These are phyloP conservation scores for Malassezia brasiliensis DNA, from an alignment of 1,284 basidiomycete species.

Conservation along the genomic window DNA sequence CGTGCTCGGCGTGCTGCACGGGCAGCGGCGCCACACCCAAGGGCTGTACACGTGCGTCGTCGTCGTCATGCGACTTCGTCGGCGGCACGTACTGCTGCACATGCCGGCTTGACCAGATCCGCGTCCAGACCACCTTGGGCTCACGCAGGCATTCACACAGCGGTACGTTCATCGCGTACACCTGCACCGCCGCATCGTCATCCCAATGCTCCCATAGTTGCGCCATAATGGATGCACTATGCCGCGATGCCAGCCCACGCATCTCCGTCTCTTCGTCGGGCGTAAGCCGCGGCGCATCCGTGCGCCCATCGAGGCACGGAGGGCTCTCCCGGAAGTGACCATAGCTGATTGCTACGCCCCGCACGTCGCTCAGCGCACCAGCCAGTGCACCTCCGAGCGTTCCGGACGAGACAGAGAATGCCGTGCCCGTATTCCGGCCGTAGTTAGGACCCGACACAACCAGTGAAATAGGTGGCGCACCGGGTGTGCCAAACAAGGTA, in stretches of 20 bases:
- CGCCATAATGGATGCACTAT: constrained; percentile 25
- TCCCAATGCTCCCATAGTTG: constrained; percentile 34
- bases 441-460: constrained; percentile 46
- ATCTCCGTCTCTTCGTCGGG: constrained; percentile 12
- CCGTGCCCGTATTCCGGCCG: constrained; percentile 44
- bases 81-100: constrained; percentile 4
- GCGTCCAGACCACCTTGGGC: constrained; percentile 38
- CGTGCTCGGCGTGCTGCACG: constrained; percentile 16
- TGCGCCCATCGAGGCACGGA: constrained; percentile 22
- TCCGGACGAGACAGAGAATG: constrained; percentile 43
- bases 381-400: constrained; percentile 43
- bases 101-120: constrained; percentile 33
- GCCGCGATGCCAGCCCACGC: constrained; percentile 20
- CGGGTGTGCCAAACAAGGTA: constrained; percentile 20
- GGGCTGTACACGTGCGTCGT: not conserved
- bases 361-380: constrained; percentile 30
- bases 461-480: constrained; percentile 27
- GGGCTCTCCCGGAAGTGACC: constrained; percentile 35
- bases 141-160: constrained; percentile 31
- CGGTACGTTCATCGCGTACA: constrained; percentile 43
- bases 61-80: not conserved
- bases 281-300: constrained; percentile 19
- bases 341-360: constrained; percentile 35
- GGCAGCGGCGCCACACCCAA: constrained; percentile 3
- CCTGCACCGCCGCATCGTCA: constrained; percentile 24